These are phyloP conservation scores for Epithemia pelagica DNA, from an alignment of 108 stramenopile genomes.

Conservation along the genomic window DNA sequence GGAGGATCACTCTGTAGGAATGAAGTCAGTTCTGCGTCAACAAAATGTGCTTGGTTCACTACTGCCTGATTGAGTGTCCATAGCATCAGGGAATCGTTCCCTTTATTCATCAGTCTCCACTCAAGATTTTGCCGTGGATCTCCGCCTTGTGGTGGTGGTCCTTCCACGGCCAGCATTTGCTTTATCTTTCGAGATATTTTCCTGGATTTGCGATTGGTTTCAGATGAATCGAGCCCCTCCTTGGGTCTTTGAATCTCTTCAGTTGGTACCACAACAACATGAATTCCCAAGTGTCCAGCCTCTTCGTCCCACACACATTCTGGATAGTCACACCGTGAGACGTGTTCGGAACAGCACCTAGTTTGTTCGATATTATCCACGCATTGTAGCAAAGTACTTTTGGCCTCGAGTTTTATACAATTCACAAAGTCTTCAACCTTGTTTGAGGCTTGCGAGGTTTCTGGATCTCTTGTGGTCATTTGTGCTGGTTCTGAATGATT, in stretches of 20 bases:
- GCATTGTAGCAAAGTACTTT: constrained; percentile 13
- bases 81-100: constrained; percentile 1
- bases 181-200: constrained; percentile 40
- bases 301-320: constrained; percentile 38
- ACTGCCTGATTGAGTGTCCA: constrained; percentile 16
- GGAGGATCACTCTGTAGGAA: not conserved
- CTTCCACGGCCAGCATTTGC: constrained; percentile 8
- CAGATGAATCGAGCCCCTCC: not conserved
- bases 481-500: no score
- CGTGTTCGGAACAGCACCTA: not conserved
- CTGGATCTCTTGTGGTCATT: no score
- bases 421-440: constrained; percentile 18
- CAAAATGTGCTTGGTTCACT: constrained; percentile 4
- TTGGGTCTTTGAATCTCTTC: not conserved
- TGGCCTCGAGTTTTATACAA: constrained; percentile 27
- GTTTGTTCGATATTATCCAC: not conserved
- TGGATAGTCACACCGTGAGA: constrained; percentile 4
- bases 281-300: constrained; percentile 50
- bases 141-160: constrained; percentile 45
- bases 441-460: no score
- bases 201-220: constrained; percentile 1
- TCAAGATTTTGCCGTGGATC: constrained; percentile 65
- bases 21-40: not conserved
- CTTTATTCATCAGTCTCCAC: constrained; percentile 21
- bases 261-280: constrained; percentile 40